Evolutionary conservation across 2,329 filamentous ascomycete genomes (phyloP), one percentile per base, ranked within the genome.

Genomic region (Macroventuria anomochaeta): DNA sequence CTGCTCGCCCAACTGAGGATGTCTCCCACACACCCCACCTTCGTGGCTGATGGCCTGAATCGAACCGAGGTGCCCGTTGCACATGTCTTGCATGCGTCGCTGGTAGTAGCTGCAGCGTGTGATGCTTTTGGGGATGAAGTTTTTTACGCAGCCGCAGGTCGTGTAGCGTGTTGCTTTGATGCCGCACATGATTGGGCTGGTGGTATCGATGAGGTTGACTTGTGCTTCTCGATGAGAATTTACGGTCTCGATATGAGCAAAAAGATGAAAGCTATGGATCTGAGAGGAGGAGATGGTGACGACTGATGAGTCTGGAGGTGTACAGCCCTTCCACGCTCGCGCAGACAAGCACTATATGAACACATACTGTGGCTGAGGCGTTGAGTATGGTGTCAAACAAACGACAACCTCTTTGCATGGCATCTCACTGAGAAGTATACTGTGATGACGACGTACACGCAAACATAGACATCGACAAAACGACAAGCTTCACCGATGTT

Each of bases 111-210:
- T 31, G 38, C 51, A 54, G 20, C 51, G 43, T n/a, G 15, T 29
- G 32, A 54, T 43, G 21, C 51, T 54, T 2, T 34, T 33, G 6
- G 43, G 11, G 20, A 48, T 31, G 8, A 54, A 48, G 26, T 13
- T 29, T 3, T 48, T 48, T 1, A 54, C 43, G 36, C 43, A 54
- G 12, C 43, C 51, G 18, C 51, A 54, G 3, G n/a, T 36, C 2
- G 51, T 48, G 25, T 26, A 54, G 11, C 43, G 43, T 10, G 25
- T 54, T n/a, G 43, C 51, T 13, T 28, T 33, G 23, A 54, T 54
- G 31, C 43, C 37, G 25, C 51, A 54, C 51, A 54, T 54, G 7
- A 7, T 34, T n/a, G n/a, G n/a, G n/a, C n/a, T n/a, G n/a, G n/a
- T n/a, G n/a, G n/a, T n/a, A n/a, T n/a, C n/a, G n/a, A n/a, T n/a